These are phyloP conservation scores for Penicillium dipodomyicola DNA, from an alignment of 495 filamentous ascomycete genomes.

Conservation along the genomic window DNA sequence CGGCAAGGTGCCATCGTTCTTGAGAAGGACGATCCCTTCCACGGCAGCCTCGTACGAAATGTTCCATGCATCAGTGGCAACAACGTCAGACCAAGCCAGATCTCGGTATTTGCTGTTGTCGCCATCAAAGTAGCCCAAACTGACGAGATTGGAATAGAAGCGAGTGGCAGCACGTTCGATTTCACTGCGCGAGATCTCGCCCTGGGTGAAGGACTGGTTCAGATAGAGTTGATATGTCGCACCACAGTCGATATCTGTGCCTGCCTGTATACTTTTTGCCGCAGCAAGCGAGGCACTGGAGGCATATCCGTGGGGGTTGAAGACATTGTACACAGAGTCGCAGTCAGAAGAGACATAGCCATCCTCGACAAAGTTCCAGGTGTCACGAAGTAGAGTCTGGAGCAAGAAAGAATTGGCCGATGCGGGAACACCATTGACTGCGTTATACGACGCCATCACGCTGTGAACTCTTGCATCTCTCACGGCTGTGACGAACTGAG, in stretches of 20 bases:
- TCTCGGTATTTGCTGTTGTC: conserved; percentile 47
- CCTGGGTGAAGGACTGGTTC: conserved; percentile 47
- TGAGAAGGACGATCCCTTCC: conserved; percentile 58
- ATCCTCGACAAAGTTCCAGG: conserved; percentile 44
- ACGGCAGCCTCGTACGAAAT: conserved; percentile 59
- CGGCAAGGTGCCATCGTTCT: conserved; percentile 59
- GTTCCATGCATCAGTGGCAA: conserved; percentile 48
- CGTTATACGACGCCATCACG: conserved; percentile 62
- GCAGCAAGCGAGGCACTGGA: conserved; percentile 44
- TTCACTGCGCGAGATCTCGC: conserved; percentile 45
- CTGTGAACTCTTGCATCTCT: conserved; percentile 56
- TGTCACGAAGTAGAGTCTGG: conserved; percentile 56
- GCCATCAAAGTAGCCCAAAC: conserved; percentile 60
- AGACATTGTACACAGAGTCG: conserved; percentile 57
- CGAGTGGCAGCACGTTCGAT: conserved; percentile 56
- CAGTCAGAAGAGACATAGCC: conserved; percentile 60
- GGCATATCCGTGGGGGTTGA: conserved; percentile 54
- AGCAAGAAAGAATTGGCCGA: conserved; percentile 57
- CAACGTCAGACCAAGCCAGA: conserved; percentile 52
- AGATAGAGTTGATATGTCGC: conserved; percentile 53
- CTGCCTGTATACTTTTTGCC: conserved; percentile 55
- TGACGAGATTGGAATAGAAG: conserved; percentile 54
- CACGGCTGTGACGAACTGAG: conserved; percentile 35
- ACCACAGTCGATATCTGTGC: conserved; percentile 63
- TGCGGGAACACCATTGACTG: conserved; percentile 58